Evolutionary conservation across 768 basidiomycete genomes (phyloP), one percentile per base, ranked within the genome.

Genomic region (Cubamyces sp.): DNA sequence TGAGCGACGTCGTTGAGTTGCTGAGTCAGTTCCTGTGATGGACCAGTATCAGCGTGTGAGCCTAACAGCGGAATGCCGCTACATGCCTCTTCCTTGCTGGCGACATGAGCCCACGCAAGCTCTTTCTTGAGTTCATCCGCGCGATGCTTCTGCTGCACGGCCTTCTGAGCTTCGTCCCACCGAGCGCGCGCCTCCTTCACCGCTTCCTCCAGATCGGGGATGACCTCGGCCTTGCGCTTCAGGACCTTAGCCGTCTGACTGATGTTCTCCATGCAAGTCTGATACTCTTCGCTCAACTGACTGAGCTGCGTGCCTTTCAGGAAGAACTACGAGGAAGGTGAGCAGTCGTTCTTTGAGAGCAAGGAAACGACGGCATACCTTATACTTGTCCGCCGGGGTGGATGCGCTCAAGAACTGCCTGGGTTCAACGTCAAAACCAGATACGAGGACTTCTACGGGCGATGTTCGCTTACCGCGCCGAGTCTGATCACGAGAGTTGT

Each of bases 221-320:
- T 73, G 47, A 86, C 84, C 61, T 92, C 86, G 55, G 84, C 82
- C 78, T 95, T 94, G 69, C 86, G 83, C 19, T 79, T 75, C 42
- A 92, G 82, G 34, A 88, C 76, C 64, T 84, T 87, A 60, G 80
- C 77, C 11, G 91, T 91, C 65, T 84, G 82, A 40, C 80, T 81
- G 67, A 93, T 90, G 69, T 94, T 91, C 54, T 86, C 79, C 18
- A 86, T 74, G 64, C 93, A 90, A 0, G 81, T 79, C 37, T 90
- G 85, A 70, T 99, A 99, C 72, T 96, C 92, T 19, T 92, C 87
- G 3, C 84, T 85, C 47, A 99, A 87, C 68, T 96, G 91, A 39
- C 85, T 83, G 16, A 99, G 85, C 67, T 94, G 92, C 0, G 97
- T 98, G 16, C 97, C 97, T 39, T 87, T 84, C 37, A 98, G 83